phyloP scores from a whole-genome alignment of 2,329 filamentous ascomycete species.

The Venturia nashicola region DNA sequence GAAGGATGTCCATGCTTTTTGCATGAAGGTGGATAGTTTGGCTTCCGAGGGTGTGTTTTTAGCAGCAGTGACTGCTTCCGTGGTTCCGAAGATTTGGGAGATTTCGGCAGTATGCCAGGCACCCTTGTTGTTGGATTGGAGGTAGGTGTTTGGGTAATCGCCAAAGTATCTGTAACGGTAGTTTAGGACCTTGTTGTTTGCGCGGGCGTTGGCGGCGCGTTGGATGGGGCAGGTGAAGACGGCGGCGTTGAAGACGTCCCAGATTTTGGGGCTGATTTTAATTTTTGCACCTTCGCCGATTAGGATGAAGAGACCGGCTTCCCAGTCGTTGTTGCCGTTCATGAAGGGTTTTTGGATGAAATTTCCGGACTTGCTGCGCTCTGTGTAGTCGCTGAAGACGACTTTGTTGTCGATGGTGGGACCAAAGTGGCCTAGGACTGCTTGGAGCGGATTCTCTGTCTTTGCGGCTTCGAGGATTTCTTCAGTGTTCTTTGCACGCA shows the following conservation, averaged over 20 bases:
- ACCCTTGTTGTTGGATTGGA: background rate
- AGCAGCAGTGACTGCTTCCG: background rate
- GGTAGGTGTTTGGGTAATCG: slow-evolving; percentile 6
- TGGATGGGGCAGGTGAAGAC: slow-evolving; percentile 8
- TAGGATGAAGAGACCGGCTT: slow-evolving; percentile 1
- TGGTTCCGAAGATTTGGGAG: slow-evolving; percentile 4
- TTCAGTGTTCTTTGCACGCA: background rate
- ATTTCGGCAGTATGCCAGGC: slow-evolving; percentile 9
- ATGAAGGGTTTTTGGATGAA: slow-evolving; percentile 7
- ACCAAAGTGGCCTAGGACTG: slow-evolving; percentile 1
- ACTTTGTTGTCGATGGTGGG: slow-evolving; percentile 6
- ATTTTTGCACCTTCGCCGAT: slow-evolving; percentile 3
- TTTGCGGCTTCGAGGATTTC: slow-evolving; percentile 1
- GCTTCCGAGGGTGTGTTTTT: background rate
- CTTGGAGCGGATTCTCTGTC: slow-evolving; percentile 1
- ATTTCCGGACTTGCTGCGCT: background rate
- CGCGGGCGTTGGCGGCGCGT: background rate
- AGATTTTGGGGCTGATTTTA: background rate
- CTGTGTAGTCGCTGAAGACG: slow-evolving; percentile 6
- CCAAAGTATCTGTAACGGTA: slow-evolving; percentile 6
- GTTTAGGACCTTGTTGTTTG: slow-evolving; percentile 2
- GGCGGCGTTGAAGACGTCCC: slow-evolving; percentile 2
- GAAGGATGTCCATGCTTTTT: slow-evolving; percentile 9
- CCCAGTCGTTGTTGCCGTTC: slow-evolving; percentile 6
- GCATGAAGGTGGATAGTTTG: slow-evolving; percentile 1